Conservation (phyloP, 2,329 filamentous ascomycete genomes). For the Diplodia mutila region DNA sequence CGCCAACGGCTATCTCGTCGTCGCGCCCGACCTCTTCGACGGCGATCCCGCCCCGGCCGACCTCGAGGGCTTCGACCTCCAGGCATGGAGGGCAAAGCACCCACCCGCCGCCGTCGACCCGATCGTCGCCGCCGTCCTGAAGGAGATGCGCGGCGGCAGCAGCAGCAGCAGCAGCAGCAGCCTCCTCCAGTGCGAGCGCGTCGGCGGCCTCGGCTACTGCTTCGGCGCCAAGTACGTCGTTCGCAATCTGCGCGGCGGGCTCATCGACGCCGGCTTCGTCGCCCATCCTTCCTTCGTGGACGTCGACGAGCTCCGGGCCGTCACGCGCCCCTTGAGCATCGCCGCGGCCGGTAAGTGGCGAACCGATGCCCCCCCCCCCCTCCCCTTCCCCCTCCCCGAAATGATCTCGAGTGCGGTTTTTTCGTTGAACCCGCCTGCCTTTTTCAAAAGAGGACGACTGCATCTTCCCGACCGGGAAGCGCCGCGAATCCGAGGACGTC, state of each 20-base stretch:
- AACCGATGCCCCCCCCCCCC: background rate
- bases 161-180: no score
- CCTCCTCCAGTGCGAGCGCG: conserved; percentile 51
- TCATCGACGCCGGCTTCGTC: conserved; percentile 70
- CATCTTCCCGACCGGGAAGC: conserved; percentile 61
- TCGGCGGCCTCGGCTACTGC: conserved; percentile 54
- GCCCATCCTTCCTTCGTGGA: conserved; percentile 79
- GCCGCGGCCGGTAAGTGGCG: conserved; percentile 59
- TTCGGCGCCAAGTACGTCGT: conserved; percentile 60
- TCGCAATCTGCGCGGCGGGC: conserved; percentile 61
- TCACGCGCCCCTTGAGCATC: conserved; percentile 63
- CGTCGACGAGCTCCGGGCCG: conserved; percentile 61
- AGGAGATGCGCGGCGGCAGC: conserved; percentile 49
- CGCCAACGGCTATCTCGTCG: conserved; percentile 69
- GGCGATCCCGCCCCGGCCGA: conserved; percentile 63
- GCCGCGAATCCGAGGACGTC: conserved; percentile 62
- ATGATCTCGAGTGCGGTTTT: no score
- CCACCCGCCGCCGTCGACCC: conserved; percentile 55
- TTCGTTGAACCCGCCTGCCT: background rate
- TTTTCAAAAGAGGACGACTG: conserved; percentile 57
- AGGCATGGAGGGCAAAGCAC: conserved; percentile 54
- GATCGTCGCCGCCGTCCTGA: conserved; percentile 53
- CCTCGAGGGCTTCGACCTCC: conserved; percentile 54
- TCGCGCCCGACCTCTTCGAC: conserved; percentile 73
- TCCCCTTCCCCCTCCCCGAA: no score